phyloP scores from a whole-genome alignment of 2,329 filamentous ascomycete genomes.

The Drechslerella coelobrocha region DNA sequence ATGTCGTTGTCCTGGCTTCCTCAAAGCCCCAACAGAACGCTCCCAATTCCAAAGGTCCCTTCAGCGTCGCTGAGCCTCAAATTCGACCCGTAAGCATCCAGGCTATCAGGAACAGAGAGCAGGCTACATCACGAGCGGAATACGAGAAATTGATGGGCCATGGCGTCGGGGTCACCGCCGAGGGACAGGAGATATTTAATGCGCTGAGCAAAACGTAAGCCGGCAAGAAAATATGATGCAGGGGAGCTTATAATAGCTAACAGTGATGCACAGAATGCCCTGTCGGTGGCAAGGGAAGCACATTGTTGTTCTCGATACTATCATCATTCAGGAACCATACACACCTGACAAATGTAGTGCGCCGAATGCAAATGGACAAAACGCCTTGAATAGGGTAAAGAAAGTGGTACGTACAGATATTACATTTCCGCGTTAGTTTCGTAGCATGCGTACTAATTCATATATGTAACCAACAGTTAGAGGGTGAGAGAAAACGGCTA shows the following conservation, averaged over 20 bases:
- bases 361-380: slow-evolving; percentile 47
- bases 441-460: background rate
- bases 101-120: slow-evolving; percentile 47
- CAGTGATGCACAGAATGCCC: slow-evolving; percentile 51
- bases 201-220: slow-evolving; percentile 53
- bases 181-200: slow-evolving; percentile 55
- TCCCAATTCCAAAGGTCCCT: slow-evolving; percentile 43
- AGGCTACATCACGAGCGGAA: slow-evolving; percentile 40
- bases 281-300: slow-evolving; percentile 55
- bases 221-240: background rate
- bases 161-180: slow-evolving; percentile 53
- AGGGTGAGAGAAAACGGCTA: slow-evolving; percentile 38
- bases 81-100: slow-evolving; percentile 52
- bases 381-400: slow-evolving; percentile 53
- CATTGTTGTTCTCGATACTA: slow-evolving; percentile 54
- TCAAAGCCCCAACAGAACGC: slow-evolving; percentile 37
- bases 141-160: slow-evolving; percentile 50
- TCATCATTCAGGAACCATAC: slow-evolving; percentile 54
- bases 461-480: slow-evolving; percentile 23
- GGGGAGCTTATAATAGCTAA: slow-evolving; percentile 6
- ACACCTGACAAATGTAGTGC: slow-evolving; percentile 44
- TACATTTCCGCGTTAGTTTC: background rate
- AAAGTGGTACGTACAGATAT: slow-evolving; percentile 53
- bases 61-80: slow-evolving; percentile 53
- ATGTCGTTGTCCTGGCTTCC: slow-evolving; percentile 51